phyloP scores from a whole-genome alignment of 129 eudicot genomes.

The Saussurea involucrata region DNA sequence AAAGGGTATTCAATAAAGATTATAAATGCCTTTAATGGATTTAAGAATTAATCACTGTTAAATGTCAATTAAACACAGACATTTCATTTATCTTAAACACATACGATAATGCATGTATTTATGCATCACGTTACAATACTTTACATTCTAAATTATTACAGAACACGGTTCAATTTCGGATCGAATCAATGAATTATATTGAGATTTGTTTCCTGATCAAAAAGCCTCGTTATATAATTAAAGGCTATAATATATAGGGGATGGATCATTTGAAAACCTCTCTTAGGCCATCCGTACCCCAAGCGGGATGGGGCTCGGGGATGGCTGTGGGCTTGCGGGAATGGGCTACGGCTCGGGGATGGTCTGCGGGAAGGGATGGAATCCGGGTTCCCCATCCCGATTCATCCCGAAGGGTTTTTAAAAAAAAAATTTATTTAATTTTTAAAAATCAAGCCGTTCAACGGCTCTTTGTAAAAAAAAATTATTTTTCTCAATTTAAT shows the following conservation, averaged over 20 bases:
- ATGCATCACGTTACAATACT: not conserved
- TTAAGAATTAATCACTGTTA: not conserved
- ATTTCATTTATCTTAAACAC: not conserved
- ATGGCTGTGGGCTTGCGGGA: no score
- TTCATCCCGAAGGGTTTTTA: no score
- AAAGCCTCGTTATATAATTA: not conserved
- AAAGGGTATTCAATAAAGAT: not conserved
- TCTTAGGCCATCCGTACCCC: no score
- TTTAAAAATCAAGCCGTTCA: no score
- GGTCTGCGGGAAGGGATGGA: no score
- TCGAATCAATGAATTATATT: not conserved
- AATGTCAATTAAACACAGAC: not conserved
- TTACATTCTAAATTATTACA: not conserved
- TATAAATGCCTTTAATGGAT: not conserved
- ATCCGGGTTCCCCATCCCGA: no score
- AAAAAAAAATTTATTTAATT: no score
- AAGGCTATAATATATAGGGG: not conserved
- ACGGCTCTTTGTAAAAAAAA: no score
- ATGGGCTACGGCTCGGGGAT: no score
- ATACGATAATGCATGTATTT: not conserved
- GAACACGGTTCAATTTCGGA: not conserved
- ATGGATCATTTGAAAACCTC: no score
- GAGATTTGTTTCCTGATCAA: not conserved
- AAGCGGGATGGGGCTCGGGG: no score
- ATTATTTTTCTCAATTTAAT: no score